These are phyloP conservation scores for Paraphaeosphaeria sporulosa DNA, from an alignment of 2,329 filamentous ascomycete genomes.

Conservation along the genomic window DNA sequence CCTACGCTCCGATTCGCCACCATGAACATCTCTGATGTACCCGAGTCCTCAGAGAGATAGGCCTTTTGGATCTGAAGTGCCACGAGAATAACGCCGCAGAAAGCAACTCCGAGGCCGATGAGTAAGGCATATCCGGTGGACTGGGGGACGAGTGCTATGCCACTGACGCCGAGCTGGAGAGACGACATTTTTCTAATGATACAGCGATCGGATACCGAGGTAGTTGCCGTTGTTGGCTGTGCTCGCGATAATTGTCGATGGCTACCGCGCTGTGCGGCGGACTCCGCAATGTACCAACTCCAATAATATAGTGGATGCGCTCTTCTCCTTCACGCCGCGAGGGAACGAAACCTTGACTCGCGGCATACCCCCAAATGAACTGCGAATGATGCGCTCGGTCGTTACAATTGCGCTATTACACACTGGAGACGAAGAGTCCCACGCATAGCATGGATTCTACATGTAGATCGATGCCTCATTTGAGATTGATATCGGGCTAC, in stretches of 20 bases:
- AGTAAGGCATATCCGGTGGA: conserved; percentile 25
- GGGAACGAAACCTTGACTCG: neutral
- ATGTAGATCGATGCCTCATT: conserved; percentile 5
- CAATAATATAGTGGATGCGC: neutral
- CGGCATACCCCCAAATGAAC: neutral
- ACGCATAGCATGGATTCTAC: neutral
- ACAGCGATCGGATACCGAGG: neutral
- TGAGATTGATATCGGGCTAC: neutral
- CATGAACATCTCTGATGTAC: conserved; percentile 33
- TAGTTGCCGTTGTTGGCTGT: neutral
- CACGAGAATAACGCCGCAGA: conserved; percentile 23
- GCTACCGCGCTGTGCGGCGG: neutral
- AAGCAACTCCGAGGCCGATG: conserved; percentile 20
- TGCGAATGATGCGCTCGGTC: neutral
- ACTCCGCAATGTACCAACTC: neutral
- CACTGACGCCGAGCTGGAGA: conserved; percentile 3
- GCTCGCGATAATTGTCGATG: too few species aligned
- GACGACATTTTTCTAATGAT: neutral
- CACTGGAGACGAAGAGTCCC: too few species aligned
- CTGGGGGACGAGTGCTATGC: conserved; percentile 19
- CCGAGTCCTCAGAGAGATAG: conserved; percentile 25
- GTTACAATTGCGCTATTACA: conserved; percentile 5
- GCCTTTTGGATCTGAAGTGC: conserved; percentile 25
- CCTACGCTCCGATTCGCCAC: conserved; percentile 28
- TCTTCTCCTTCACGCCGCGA: conserved; percentile 1